Evolutionary conservation across 257 asterid species (phyloP), one percentile per base, ranked within the genome.

Genomic region (Solanum etuberosum): DNA sequence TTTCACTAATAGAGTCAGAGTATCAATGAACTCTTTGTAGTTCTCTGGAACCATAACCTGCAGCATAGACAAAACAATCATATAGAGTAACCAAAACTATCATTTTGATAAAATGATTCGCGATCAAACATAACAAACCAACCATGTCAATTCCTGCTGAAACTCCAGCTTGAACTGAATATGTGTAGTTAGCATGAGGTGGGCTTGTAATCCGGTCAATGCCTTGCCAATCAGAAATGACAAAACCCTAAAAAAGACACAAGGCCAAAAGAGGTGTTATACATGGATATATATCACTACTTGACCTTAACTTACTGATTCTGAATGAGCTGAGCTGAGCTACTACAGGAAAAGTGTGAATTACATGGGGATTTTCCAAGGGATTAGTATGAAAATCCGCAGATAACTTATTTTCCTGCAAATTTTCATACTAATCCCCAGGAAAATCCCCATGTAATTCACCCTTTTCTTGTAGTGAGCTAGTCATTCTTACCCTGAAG

Each of bases 11-110:
- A 67, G 77, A 32, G 92, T 90, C 21, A 92, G 87, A 46, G 70
- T 43, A 83, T 85, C 90, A 20, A 91, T 88, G 40, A 90, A 92
- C 51, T 90, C 94, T 1, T 35, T 77, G 38, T 87, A 89, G 40
- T 88, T 90, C 54, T 86, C 57, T 15, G 94, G 94, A 84, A 92
- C 88, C 93, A 92, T 91, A 81, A 91, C 54, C 94, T 92, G 86
- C 29, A 83, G 61, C 73, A 13, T 51, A 48, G 70, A 81, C 12
- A 7, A 18, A 21, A 29, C 21, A 54, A 68, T 31, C 84, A 82
- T n/a, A 18, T 82, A 29, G 29, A 87, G 86, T 21, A 61, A 23
- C 34, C 21, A 11, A 65, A 77, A 37, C 57, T 77, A 63, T 68
- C 63, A 31, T 67, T 85, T 72, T 29, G 68, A 43, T 68, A 61